A percentile compares a stretch with the other conserved stretches of the same genome.
phyloP scores from a whole-genome alignment of 108 stramenopile species.

The Discostella stelligeroides region DNA sequence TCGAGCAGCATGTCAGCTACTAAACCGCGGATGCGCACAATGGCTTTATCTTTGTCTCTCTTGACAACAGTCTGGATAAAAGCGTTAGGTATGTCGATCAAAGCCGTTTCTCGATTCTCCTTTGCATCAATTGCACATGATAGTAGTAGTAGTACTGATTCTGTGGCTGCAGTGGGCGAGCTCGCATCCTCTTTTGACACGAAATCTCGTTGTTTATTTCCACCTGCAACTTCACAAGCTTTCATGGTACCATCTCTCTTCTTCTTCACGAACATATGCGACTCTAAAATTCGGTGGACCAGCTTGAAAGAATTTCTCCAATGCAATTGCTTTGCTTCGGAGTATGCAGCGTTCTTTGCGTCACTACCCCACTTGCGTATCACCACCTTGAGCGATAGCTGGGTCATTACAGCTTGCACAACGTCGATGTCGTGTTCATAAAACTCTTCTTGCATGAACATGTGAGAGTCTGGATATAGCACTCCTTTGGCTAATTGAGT shows the following conservation, averaged over 20 bases:
- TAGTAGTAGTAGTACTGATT: conserved; percentile 2
- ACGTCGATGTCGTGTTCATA: background rate
- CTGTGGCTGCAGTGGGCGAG: background rate
- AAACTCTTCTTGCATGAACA: background rate
- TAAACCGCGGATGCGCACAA: background rate
- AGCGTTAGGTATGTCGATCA: background rate
- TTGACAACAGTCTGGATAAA: background rate
- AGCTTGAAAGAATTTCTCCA: no score
- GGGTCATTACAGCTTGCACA: background rate
- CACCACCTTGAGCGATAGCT: background rate
- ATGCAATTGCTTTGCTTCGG: background rate
- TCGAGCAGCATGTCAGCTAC: background rate
- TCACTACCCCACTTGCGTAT: background rate
- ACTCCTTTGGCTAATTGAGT: background rate
- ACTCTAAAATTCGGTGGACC: no score
- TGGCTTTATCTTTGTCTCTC: background rate
- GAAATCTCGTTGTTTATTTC: no score
- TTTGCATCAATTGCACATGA: conserved; percentile 6
- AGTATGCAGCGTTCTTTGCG: background rate
- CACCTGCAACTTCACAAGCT: background rate
- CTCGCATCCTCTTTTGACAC: no score
- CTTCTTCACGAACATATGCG: background rate
- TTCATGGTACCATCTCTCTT: background rate
- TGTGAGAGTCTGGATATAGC: background rate
- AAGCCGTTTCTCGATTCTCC: background rate